Percentiles rank a stretch among this genome's conserved stretches.
phyloP scores from a whole-genome alignment of 2,329 filamentous ascomycete species.

The Pseudogymnoascus destructans region DNA sequence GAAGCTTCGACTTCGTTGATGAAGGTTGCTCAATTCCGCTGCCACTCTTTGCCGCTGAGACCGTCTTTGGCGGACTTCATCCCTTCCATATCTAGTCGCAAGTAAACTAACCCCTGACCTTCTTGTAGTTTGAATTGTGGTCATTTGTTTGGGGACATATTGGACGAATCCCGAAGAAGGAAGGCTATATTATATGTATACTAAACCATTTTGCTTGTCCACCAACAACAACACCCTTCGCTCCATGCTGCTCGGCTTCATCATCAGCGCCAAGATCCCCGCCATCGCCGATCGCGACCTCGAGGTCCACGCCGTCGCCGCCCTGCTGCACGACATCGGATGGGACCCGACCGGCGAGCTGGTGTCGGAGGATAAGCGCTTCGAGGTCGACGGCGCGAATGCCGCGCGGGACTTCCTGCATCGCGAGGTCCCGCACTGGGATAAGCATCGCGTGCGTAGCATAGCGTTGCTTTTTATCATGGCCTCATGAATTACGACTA shows the following conservation, averaged over 20 bases:
- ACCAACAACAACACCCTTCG: conserved; percentile 31
- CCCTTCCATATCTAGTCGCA: too few species aligned
- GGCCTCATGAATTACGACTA: not conserved
- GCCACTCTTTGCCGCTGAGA: too few species aligned
- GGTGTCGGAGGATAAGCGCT: conserved; percentile 33
- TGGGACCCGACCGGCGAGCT: conserved; percentile 28
- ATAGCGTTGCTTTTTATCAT: not conserved
- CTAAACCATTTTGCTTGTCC: too few species aligned
- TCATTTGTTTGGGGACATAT: too few species aligned
- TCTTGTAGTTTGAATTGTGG: too few species aligned
- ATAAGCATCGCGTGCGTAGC: conserved; percentile 27
- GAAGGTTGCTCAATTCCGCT: too few species aligned
- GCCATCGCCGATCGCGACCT: conserved; percentile 20
- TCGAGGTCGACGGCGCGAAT: conserved; percentile 38
- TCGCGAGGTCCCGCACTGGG: conserved; percentile 25
- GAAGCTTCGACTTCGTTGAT: too few species aligned
- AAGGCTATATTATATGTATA: too few species aligned
- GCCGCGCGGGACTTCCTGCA: conserved; percentile 31
- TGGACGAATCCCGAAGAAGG: too few species aligned
- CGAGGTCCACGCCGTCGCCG: conserved; percentile 29
- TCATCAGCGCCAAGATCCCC: conserved; percentile 26
- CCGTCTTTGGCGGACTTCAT: too few species aligned
- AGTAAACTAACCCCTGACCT: too few species aligned
- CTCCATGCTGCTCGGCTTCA: conserved; percentile 27
- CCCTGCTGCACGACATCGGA: conserved; percentile 33